Percentiles rank a stretch among this genome's conserved stretches.
phyloP scores from a whole-genome alignment of 805 yeast genomes.

The Myxozyma geophila region DNA sequence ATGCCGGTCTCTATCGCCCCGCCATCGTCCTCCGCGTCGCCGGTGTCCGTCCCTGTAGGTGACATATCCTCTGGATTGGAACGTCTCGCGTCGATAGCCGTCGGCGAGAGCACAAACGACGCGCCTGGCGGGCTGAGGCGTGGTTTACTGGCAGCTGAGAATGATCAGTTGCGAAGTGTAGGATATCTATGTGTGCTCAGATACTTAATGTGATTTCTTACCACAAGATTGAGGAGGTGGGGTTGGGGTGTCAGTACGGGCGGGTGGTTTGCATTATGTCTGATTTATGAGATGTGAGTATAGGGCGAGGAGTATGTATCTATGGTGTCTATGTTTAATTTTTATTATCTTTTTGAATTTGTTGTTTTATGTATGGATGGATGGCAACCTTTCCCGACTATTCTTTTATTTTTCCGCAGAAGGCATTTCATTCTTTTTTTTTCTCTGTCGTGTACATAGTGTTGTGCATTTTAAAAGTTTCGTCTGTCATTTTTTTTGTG shows the following conservation, averaged over 20 bases:
- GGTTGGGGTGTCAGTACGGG: too few relatives aligned
- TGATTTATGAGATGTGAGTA: too few relatives aligned
- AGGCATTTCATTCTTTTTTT: too few relatives aligned
- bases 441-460: too few relatives aligned
- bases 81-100: constrained; percentile 35
- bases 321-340: background rate
- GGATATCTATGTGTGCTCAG: constrained; percentile 26
- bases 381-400: too few relatives aligned
- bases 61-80: constrained; percentile 27
- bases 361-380: too few relatives aligned
- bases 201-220: background rate
- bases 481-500: too few relatives aligned
- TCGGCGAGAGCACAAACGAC: constrained; percentile 19
- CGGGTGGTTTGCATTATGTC: too few relatives aligned
- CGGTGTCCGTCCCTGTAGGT: background rate
- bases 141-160: constrained; percentile 14
- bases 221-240: background rate
- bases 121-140: background rate
- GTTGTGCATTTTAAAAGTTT: too few relatives aligned
- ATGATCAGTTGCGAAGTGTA: constrained; percentile 14
- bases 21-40: background rate
- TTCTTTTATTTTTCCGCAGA: too few relatives aligned
- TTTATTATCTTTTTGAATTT: too few relatives aligned
- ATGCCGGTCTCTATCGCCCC: background rate
- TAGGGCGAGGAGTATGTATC: background rate